phyloP scores from a whole-genome alignment of 2,329 filamentous ascomycete species.

The Escovopsis sp. region DNA sequence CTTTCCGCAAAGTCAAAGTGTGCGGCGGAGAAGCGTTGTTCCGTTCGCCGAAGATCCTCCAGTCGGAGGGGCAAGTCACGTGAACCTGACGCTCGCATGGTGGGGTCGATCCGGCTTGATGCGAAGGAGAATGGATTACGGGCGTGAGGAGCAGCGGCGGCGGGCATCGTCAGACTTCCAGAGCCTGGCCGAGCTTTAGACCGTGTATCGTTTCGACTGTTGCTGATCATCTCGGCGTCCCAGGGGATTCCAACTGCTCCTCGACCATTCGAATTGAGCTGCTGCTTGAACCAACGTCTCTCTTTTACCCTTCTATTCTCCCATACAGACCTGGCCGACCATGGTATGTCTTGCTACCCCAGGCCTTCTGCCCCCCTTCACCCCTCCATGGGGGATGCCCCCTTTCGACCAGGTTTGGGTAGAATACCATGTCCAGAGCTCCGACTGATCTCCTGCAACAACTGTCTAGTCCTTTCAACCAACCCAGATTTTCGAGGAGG shows the following conservation, averaged over 20 bases:
- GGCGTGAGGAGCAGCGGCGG: no score
- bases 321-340: conserved; percentile 6
- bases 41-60: conserved; percentile 16
- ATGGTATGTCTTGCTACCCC: conserved; percentile 11
- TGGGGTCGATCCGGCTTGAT: background rate
- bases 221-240: no score
- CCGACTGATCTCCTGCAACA: no score
- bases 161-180: background rate
- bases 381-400: no score
- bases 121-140: no score
- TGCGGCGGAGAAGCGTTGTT: conserved; percentile 26
- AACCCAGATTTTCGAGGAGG: conserved; percentile 95
- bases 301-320: background rate
- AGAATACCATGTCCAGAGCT: conserved; percentile 1
- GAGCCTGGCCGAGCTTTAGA: no score
- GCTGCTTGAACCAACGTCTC: no score
- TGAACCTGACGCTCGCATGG: conserved; percentile 10
- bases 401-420: no score
- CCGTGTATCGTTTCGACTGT: no score
- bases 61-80: conserved; percentile 27
- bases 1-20: conserved; percentile 21
- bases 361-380: background rate
- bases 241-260: no score
- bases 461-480: conserved; percentile 66
- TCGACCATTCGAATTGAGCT: no score